Base-by-base conservation (phyloP, 768 basidiomycete species). In the Pisolithus orientalis region DNA sequence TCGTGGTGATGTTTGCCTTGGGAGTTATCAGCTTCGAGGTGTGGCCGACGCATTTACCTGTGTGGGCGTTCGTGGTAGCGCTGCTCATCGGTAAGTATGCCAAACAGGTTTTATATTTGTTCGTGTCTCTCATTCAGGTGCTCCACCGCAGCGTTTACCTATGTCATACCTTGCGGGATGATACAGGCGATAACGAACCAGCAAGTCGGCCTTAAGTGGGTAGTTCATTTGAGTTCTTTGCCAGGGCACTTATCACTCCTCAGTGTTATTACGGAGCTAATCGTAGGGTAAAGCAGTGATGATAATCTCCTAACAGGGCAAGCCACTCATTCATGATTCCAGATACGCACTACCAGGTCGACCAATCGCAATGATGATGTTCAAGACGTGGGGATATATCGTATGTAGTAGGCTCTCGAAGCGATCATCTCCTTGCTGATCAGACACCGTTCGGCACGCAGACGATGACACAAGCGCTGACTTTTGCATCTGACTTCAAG, bases 361-460 rank as follows among this genome's bases (percentile, higher is more conserved):
- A 14, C 87, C 89, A 5, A 65, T 90, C 51, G 88, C 90, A 0
- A 87, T 82, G 76, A 89, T 91, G 88, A 72, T 90, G 73, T 90
- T 90, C 77, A 90, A 88, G 78, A 86, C 85, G 0, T 88, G 76
- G 75, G 87, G 88, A 31, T 88, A 87, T 59, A 83, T 85, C 52
- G 83, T 69, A 27, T 34, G 63, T 39, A 9, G 6, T 39, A 9
- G 6, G 13, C 46, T 47, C 49, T 32, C 6, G 21, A n/a, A 14
- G 9, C 29, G 32, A 39, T n/a, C 24, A 5, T 39, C 8, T 13
- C 14, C 2, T 3, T 24, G 31, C 51, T 59, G n/a, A 21, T 21
- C 21, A 64, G 32, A 13, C 21, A 1, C 9, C 9, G 6, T 25
- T 29, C 11, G 11, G 1, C 44, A 29, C 6, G 27, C 24, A 59